Conservation (phyloP, 2,329 filamentous ascomycete species). For the Pseudogymnoascus sp. region DNA sequence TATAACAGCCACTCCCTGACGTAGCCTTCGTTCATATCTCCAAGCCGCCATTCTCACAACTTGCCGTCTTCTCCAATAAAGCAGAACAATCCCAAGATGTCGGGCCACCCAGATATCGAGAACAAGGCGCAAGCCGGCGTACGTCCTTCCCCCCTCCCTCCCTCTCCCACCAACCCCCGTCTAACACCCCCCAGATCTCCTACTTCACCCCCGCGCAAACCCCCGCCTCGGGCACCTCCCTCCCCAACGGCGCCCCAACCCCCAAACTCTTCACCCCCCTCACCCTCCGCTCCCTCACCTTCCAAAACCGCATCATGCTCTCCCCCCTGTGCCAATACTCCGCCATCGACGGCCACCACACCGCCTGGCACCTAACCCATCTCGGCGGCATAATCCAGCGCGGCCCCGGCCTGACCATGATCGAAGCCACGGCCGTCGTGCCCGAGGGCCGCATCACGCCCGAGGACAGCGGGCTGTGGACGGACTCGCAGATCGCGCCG, state of each 20-base stretch:
- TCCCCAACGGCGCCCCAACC: slow-evolving; percentile 40
- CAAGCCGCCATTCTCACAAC: neutral
- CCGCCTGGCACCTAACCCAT: slow-evolving; percentile 75
- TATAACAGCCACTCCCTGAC: neutral
- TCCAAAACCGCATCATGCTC: slow-evolving; percentile 61
- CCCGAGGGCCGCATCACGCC: slow-evolving; percentile 77
- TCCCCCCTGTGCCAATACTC: slow-evolving; percentile 61
- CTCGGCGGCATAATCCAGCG: slow-evolving; percentile 69
- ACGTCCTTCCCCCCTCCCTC: neutral
- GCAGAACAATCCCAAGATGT: neutral
- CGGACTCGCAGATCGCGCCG: slow-evolving; percentile 70
- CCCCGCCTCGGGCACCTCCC: slow-evolving; percentile 38
- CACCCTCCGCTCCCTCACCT: slow-evolving; percentile 38
- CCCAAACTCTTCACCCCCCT: slow-evolving; percentile 40
- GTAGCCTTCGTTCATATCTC: neutral
- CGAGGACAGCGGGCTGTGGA: slow-evolving; percentile 72
- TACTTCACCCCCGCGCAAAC: slow-evolving; percentile 42
- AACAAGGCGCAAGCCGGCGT: neutral
- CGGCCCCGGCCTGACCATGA: slow-evolving; percentile 64
- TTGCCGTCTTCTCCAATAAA: neutral
- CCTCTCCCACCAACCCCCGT: neutral
- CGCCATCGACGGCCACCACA: slow-evolving; percentile 62
- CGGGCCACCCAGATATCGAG: neutral
- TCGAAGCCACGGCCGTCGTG: slow-evolving; percentile 71
- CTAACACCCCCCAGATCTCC: slow-evolving; percentile 26